Evolutionary conservation across 2,329 filamentous ascomycete genomes (phyloP), one percentile per base, ranked within the genome.

Genomic region (Aspergillus fischeri): DNA sequence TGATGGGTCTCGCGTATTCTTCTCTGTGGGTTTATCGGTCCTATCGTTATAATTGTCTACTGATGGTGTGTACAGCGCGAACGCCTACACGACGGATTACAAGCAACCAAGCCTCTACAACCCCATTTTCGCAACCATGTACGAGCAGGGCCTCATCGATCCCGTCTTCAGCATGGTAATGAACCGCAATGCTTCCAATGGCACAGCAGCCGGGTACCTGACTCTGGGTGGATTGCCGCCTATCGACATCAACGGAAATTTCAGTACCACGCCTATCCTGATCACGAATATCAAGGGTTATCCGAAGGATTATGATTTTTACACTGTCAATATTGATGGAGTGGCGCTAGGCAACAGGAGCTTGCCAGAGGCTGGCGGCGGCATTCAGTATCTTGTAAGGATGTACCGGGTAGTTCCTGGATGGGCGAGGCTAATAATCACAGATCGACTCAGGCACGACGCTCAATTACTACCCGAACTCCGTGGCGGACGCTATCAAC

Each of bases 1-100:
- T 84, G 2, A 62, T 84, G 3, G 82, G 82, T 0, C 71, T 85
- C 11, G 80, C 74, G 1, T 84, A 81, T 62, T 77, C 79, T 7
- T 70, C 75, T 14, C 63, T 83, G 42, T 45, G 21, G 21, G 42
- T 45, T 10, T 4, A 6, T 38, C 21, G 1, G 20, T 6, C 42
- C 10, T 10, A 17, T 38, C n/a, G 14, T 17, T 38, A 17, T 7
- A 5, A 38, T 38, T 7, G 45, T 83, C 80, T 0, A 76, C 74
- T 24, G 73, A 76, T 2, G 68, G 72, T 32, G 60, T 62, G 4
- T 63, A 54, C 20, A 63, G 61, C 21, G 47, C 58, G 27, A 52
- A 58, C 4, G 52, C 53, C 48, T 67, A 68, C 38, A 59, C 47
- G 8, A 67, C 64, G 3, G 66, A 60, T 48, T 65, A 61, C 35